Evolutionary conservation across 331 rosid species (phyloP), one percentile per base, ranked within the genome.

Genomic region (Malus hybrid): DNA sequence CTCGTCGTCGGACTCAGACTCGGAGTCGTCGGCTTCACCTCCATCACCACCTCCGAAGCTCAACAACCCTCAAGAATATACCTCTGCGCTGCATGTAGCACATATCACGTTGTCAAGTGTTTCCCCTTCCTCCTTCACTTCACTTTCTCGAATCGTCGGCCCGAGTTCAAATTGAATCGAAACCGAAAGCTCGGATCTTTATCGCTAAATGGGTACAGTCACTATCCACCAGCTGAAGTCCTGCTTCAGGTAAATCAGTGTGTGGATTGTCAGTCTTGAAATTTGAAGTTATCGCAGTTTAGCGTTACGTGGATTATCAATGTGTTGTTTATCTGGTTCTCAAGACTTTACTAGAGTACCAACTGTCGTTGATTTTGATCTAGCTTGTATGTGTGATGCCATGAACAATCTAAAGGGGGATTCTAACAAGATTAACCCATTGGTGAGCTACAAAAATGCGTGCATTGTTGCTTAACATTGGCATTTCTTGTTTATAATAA

Each of bases 291-390:
- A 10, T 73, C 72, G 22, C 29, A 62, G 65, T 63, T 81, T 68
- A 15, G 32, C 32, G 32, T 50, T 73, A 12, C 18, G 50, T 44
- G 65, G 67, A 62, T 76, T 67, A 57, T 71, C 34, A 67, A 28
- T 64, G 78, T 61, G 84, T 6, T 74, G 44, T 69, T 65, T 15
- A 73, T 80, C 75, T 71, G 27, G 8, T 80, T 73, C 39, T 76
- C 88, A 91, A 95, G 97, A 91, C 82, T 91, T 91, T 82, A 89
- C 97, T 60, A 93, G 97, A 22, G 97, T 91, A 10, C 95, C 97
- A 13, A 89, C 90, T 77, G 97, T 91, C 82, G 97, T 91, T 85
- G 97, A 91, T 81, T 24, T 24, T 24, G 24, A 24, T 24, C 95
- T 91, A 71, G 97, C 97, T 77, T 86, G 91, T 71, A 91, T 91